A percentile compares a stretch with the other conserved stretches of the same genome.
Evolutionary conservation across 2,329 filamentous ascomycete genomes (phyloP).

Genomic region (Scedosporium aurantiacum): DNA sequence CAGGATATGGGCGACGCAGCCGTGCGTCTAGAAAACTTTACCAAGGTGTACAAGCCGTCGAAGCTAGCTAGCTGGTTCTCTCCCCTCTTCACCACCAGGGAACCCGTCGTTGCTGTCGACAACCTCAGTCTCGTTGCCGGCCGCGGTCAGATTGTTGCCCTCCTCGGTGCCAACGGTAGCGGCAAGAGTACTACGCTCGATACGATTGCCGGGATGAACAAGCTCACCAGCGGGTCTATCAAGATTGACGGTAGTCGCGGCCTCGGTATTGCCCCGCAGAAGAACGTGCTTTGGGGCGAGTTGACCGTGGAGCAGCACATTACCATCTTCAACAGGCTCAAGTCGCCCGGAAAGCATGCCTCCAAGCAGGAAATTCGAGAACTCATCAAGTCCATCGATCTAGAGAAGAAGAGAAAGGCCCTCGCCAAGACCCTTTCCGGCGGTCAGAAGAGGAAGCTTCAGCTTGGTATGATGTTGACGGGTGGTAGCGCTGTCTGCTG

Average conservation of each 20-base stretch:
- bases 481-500: conserved; percentile 82
- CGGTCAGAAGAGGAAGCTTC: conserved; percentile 84
- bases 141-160: conserved; percentile 72
- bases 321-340: conserved; percentile 71
- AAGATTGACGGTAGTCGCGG: conserved; percentile 67
- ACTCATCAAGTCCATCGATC: conserved; percentile 61
- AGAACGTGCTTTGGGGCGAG: conserved; percentile 88
- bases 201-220: conserved; percentile 73
- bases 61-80: conserved; percentile 44
- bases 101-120: conserved; percentile 69
- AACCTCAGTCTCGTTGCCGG: conserved; percentile 59
- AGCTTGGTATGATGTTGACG: conserved; percentile 90
- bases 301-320: conserved; percentile 81
- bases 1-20: conserved; percentile 30
- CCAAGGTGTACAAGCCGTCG: conserved; percentile 65
- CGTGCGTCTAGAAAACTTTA: conserved; percentile 61
- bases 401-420: conserved; percentile 62
- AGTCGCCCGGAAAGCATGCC: conserved; percentile 48
- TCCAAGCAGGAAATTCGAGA: conserved; percentile 46
- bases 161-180: conserved; percentile 81
- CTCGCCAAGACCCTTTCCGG: conserved; percentile 71
- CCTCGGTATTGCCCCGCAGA: conserved; percentile 80
- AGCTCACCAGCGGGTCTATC: conserved; percentile 65
- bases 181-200: conserved; percentile 87
- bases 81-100: conserved; percentile 34